phyloP scores from a whole-genome alignment of 176 grass and related monocot species.

The Lolium multiflorum region DNA sequence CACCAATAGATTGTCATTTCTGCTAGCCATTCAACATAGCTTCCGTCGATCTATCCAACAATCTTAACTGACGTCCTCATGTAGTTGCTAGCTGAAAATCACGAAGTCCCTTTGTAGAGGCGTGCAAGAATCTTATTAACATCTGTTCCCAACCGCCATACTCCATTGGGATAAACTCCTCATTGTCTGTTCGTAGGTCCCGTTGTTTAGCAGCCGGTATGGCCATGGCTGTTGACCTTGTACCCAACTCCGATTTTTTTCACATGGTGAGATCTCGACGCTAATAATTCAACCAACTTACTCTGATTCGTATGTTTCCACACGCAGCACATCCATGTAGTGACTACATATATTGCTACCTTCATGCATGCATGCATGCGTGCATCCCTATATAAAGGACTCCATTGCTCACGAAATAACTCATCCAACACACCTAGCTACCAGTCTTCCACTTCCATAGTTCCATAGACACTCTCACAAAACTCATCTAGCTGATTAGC shows the following conservation, averaged over 20 bases:
- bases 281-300: not conserved
- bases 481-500: not conserved
- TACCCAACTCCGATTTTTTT: not conserved
- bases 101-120: not conserved
- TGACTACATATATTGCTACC: not conserved
- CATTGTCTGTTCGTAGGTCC: not conserved
- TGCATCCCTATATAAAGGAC: constrained; percentile 37
- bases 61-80: not conserved
- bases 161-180: not conserved
- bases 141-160: not conserved
- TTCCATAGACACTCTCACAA: not conserved
- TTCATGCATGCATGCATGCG: not conserved
- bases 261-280: not conserved
- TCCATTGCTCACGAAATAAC: not conserved
- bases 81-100: not conserved
- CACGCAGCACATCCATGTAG: not conserved
- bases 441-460: no score
- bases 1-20: not conserved
- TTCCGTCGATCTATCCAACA: not conserved
- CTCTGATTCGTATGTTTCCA: not conserved
- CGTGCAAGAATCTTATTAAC: not conserved
- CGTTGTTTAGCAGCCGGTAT: constrained; percentile 7
- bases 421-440: not conserved
- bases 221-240: not conserved
- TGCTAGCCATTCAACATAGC: not conserved